Evolutionary conservation across 345 rosid genomes (phyloP), one percentile per base, ranked within the genome.

Genomic region (Hibiscus trionum): DNA sequence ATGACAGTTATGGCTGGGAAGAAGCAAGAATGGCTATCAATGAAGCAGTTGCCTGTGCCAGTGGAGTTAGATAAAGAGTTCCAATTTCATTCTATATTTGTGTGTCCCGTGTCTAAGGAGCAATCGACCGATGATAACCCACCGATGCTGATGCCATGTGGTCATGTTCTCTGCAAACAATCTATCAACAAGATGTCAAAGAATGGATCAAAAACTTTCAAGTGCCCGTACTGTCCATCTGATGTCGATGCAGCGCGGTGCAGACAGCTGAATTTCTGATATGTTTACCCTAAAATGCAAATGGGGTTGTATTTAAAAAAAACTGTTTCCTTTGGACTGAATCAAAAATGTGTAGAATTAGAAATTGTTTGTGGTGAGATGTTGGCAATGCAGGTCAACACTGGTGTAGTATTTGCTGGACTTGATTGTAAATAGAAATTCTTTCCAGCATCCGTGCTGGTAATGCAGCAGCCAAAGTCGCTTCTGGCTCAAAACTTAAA

Each of bases 71-170:
- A 80, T 4, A 76, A 74, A 44, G 89, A 88, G 78, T 87, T 83
- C 61, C 90, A 86, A 80, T 90, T 83, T 72, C 93, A 87, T 61
- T 86, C 93, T 1, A 73, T 87, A 62, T 88, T 88, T 44, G 90
- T 90, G 1, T 90, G 96, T 72, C 91, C 96, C 0, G 87, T 90
- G 4, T 87, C 85, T 8, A 90, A 86, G 83, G 93, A 90, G 65
- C 84, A 86, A 77, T 82, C 91, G 4, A 83, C 81, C 0, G 84
- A 83, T 3, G 90, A 83, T 0, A 90, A 90, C 73, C 96, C 91
- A 0, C 90, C 91, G 1, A 86, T 90, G 88, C 65, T 90, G 88
- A 80, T 90, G 87, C 19, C 87, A 4, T 88, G 96, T 17, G 83
- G 87, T 17, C 96, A 90, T 14, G 62, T 59, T 8, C 62, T 59